phyloP scores from a whole-genome alignment of 805 yeast species.

The Monosporozyma aquatica region DNA sequence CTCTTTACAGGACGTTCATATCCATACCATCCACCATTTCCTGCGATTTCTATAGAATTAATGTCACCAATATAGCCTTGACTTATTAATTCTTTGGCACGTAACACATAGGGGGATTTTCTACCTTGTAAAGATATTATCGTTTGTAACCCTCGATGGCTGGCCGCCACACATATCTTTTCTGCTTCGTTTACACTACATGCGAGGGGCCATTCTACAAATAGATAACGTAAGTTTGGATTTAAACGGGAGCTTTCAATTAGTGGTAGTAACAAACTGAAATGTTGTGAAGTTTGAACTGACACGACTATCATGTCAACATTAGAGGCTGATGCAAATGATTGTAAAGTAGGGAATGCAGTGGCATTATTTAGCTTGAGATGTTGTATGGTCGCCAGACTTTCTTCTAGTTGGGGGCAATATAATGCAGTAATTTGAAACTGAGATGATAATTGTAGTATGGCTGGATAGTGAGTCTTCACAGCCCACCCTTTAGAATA shows the following conservation, averaged over 20 bases:
- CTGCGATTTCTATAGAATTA: constrained; percentile 25
- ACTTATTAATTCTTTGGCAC: constrained; percentile 25
- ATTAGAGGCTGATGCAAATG: constrained; percentile 17
- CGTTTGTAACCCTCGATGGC: constrained; percentile 22
- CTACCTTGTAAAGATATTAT: constrained; percentile 27
- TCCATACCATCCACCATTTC: constrained; percentile 29
- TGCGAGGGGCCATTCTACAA: constrained; percentile 26
- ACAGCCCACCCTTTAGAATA: constrained; percentile 25
- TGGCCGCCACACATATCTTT: constrained; percentile 19
- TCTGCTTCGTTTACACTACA: constrained; percentile 21
- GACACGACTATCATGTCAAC: constrained; percentile 25
- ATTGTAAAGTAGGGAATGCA: constrained; percentile 19
- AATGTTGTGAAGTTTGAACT: constrained; percentile 17
- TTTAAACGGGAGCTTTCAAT: constrained; percentile 17
- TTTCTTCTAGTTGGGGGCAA: constrained; percentile 15
- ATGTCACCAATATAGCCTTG: constrained; percentile 27
- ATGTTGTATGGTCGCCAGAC: constrained; percentile 17
- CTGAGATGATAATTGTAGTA: constrained; percentile 24
- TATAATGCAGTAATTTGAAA: constrained; percentile 24
- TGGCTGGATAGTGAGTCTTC: constrained; percentile 26
- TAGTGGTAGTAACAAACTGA: constrained; percentile 13
- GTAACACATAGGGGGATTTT: constrained; percentile 25
- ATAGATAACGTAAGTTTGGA: constrained; percentile 20
- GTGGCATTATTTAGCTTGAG: constrained; percentile 21
- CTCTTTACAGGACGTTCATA: constrained; percentile 23